These are phyloP conservation scores for Penicillium riverlandense DNA, from an alignment of 495 filamentous ascomycete species.

Conservation along the genomic window DNA sequence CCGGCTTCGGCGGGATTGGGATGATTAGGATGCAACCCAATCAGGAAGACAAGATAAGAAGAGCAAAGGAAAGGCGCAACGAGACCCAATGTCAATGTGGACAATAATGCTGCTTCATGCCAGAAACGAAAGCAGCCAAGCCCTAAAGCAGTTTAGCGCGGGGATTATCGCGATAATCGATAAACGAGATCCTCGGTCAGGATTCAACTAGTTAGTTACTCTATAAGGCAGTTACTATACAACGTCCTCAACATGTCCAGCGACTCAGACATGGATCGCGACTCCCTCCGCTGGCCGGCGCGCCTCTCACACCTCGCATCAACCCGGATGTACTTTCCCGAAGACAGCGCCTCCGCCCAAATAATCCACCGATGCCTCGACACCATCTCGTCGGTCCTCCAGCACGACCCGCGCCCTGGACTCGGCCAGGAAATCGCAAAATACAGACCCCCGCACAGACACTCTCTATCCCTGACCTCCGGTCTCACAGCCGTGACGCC, in stretches of 20 bases:
- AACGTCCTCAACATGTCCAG: background rate
- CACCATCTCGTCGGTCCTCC: constrained; percentile 22
- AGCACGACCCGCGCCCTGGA: constrained; percentile 13
- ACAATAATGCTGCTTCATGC: too few species aligned
- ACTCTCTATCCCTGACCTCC: too few species aligned
- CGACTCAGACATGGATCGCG: background rate
- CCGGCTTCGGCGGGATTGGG: too few species aligned
- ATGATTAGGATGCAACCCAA: too few species aligned
- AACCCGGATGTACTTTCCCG: background rate
- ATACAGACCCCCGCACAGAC: too few species aligned
- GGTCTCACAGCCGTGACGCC: too few species aligned
- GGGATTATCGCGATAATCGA: constrained; percentile 17
- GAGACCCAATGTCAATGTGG: too few species aligned
- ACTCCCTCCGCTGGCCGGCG: constrained; percentile 7
- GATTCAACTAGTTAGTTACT: too few species aligned
- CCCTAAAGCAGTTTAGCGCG: constrained; percentile 10
- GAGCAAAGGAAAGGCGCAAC: too few species aligned
- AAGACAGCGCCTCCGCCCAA: constrained; percentile 10
- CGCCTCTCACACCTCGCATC: constrained; percentile 21
- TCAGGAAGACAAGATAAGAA: too few species aligned
- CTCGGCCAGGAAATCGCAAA: constrained; percentile 11
- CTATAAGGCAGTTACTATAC: too few species aligned
- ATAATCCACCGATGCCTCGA: constrained; percentile 24
- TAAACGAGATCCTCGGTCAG: background rate
- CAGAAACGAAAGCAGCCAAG: background rate